Percentiles rank a stretch among this genome's conserved stretches.
phyloP scores from a whole-genome alignment of 2,329 filamentous ascomycete genomes.

The Trichoderma harzianum region DNA sequence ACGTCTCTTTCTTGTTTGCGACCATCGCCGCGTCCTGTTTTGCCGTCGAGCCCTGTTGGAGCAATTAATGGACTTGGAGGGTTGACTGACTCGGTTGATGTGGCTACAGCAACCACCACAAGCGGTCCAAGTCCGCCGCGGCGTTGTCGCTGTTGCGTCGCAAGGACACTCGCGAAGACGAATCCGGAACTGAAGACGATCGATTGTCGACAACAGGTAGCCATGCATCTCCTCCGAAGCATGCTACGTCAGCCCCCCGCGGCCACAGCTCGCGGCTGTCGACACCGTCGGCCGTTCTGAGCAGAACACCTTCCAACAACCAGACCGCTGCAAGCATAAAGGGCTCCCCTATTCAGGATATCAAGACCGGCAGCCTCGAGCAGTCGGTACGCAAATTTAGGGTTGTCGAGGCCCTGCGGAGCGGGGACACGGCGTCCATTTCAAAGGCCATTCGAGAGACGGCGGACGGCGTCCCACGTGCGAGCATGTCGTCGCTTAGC shows the following conservation, averaged over 20 bases:
- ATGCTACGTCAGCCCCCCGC: slow-evolving; percentile 35
- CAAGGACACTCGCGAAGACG: slow-evolving; percentile 48
- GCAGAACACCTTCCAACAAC: slow-evolving; percentile 40
- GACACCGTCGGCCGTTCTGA: slow-evolving; percentile 38
- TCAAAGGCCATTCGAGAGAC: slow-evolving; percentile 77
- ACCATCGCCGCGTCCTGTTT: background rate
- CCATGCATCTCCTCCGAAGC: slow-evolving; percentile 33
- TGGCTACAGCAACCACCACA: slow-evolving; percentile 35
- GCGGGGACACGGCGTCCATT: slow-evolving; percentile 86
- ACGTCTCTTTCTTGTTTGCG: background rate
- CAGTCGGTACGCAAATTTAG: slow-evolving; percentile 93
- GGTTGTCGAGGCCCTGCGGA: slow-evolving; percentile 87
- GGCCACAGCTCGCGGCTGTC: slow-evolving; percentile 49
- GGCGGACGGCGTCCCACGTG: slow-evolving; percentile 48
- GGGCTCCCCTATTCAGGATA: slow-evolving; percentile 32
- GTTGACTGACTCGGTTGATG: slow-evolving; percentile 1
- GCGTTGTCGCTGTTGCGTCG: slow-evolving; percentile 54
- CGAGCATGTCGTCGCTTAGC: slow-evolving; percentile 55
- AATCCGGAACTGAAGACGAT: slow-evolving; percentile 52
- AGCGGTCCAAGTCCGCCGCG: slow-evolving; percentile 52
- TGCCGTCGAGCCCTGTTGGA: background rate
- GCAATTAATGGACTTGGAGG: background rate
- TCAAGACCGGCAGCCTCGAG: slow-evolving; percentile 65
- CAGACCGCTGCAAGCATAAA: slow-evolving; percentile 17
- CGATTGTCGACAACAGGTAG: slow-evolving; percentile 35